These are phyloP conservation scores for Lentinula raphanica DNA, from an alignment of 768 basidiomycete genomes.

Conservation along the genomic window DNA sequence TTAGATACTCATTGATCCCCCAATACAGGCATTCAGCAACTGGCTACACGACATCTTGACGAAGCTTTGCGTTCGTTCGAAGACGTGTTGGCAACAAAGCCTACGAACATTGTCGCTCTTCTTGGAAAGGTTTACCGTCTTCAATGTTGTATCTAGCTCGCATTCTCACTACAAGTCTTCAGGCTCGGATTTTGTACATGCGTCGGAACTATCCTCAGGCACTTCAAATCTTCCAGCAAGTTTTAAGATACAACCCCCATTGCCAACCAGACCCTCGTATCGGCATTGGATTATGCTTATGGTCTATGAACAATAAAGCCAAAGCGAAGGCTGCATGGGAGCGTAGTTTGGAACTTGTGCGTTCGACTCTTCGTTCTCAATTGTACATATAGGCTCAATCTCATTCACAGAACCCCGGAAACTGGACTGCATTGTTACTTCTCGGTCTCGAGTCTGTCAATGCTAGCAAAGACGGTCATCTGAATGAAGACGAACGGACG, in stretches of 20 bases:
- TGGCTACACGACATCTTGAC: conserved; percentile 76
- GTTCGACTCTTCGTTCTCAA: conserved; percentile 22
- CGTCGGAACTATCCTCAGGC: conserved; percentile 73
- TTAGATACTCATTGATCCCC: background rate
- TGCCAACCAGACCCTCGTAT: conserved; percentile 91
- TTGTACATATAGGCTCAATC: background rate
- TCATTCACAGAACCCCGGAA: conserved; percentile 57
- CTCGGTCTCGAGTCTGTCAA: conserved; percentile 87
- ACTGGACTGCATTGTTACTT: conserved; percentile 76
- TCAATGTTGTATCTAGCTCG: background rate
- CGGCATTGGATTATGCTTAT: conserved; percentile 91
- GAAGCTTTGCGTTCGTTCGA: conserved; percentile 82
- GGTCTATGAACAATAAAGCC: conserved; percentile 79
- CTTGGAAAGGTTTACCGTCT: conserved; percentile 65
- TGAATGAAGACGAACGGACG: conserved; percentile 57
- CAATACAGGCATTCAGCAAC: conserved; percentile 66
- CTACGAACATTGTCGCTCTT: conserved; percentile 83
- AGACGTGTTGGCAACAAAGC: conserved; percentile 66
- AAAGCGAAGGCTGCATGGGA: conserved; percentile 90
- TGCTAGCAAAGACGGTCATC: conserved; percentile 67
- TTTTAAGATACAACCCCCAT: conserved; percentile 69
- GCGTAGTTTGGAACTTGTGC: conserved; percentile 76
- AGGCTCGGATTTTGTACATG: conserved; percentile 85
- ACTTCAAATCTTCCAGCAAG: conserved; percentile 80
- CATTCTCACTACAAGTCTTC: conserved; percentile 3